Conservation (phyloP, 164 flowering plant species). For the Aristolochia contorta region DNA sequence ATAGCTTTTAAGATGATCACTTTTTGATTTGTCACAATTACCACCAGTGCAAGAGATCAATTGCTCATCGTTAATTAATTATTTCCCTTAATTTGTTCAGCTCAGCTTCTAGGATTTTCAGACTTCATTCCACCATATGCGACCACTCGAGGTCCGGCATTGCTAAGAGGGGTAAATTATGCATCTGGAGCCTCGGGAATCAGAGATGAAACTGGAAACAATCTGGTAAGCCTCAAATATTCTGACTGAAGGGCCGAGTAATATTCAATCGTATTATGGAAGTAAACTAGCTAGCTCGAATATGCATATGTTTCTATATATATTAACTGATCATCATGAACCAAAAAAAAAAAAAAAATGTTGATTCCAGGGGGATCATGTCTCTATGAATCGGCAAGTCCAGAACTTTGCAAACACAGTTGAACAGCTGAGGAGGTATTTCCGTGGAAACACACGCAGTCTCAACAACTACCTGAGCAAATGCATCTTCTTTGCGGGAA, state of each 20-base stretch:
- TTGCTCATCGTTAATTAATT: no score
- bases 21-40: no score
- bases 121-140: slow-evolving; percentile 54
- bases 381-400: slow-evolving; percentile 61
- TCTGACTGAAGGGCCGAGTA: no score
- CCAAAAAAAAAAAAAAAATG: no score
- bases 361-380: slow-evolving; percentile 50
- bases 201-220: slow-evolving; percentile 71
- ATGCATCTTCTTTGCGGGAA: slow-evolving; percentile 61
- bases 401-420: slow-evolving; percentile 42
- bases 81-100: slow-evolving; percentile 17
- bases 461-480: slow-evolving; percentile 38
- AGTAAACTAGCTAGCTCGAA: no score
- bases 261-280: no score
- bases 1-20: no score
- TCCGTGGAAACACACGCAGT: slow-evolving; percentile 35
- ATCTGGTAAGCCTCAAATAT: slow-evolving; percentile 55
- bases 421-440: slow-evolving; percentile 32
- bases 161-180: slow-evolving; percentile 59
- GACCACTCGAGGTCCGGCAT: slow-evolving; percentile 27
- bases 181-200: slow-evolving; percentile 91
- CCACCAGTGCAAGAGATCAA: no score
- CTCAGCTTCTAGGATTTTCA: slow-evolving; percentile 67
- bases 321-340: no score
- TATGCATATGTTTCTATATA: not conserved